These are phyloP conservation scores for Plectosphaerella sp. DNA, from an alignment of 2,329 filamentous ascomycete species.

Conservation along the genomic window DNA sequence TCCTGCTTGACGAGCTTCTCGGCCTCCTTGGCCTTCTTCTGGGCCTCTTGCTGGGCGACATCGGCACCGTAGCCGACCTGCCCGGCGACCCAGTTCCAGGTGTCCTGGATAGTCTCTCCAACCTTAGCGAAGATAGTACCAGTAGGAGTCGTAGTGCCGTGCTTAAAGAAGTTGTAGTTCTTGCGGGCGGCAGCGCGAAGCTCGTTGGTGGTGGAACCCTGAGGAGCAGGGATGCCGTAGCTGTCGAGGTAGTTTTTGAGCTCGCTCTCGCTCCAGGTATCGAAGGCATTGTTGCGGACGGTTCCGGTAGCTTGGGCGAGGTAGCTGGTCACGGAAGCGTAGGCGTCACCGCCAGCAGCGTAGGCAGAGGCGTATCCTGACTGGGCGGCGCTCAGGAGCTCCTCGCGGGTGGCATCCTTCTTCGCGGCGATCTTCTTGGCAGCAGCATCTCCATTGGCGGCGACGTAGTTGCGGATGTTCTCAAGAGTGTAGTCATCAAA, in stretches of 20 bases:
- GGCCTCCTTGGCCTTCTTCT: constrained; percentile 36
- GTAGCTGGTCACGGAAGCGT: constrained; percentile 68
- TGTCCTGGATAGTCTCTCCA: constrained; percentile 39
- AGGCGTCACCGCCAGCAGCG: constrained; percentile 49
- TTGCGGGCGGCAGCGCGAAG: constrained; percentile 67
- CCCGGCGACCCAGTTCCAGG: constrained; percentile 46
- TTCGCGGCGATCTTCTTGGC: constrained; percentile 58
- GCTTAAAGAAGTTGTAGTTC: constrained; percentile 72
- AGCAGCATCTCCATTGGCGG: constrained; percentile 45
- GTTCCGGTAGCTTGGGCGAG: constrained; percentile 60
- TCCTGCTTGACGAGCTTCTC: constrained; percentile 40
- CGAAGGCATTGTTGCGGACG: constrained; percentile 63
- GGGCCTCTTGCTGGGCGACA: constrained; percentile 39
- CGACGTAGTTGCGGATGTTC: constrained; percentile 59
- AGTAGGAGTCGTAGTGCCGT: constrained; percentile 64
- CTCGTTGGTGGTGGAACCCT: constrained; percentile 65
- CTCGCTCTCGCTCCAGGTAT: constrained; percentile 69
- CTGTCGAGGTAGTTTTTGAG: constrained; percentile 77
- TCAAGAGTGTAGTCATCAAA: constrained; percentile 74
- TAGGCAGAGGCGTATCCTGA: constrained; percentile 57
- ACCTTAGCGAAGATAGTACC: constrained; percentile 64
- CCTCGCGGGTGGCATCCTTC: constrained; percentile 64
- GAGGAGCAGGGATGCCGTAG: constrained; percentile 65
- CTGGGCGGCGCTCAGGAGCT: constrained; percentile 63
- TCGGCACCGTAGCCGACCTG: constrained; percentile 46